phyloP scores from a whole-genome alignment of 345 rosid genomes.

The Melaleuca alternifolia region DNA sequence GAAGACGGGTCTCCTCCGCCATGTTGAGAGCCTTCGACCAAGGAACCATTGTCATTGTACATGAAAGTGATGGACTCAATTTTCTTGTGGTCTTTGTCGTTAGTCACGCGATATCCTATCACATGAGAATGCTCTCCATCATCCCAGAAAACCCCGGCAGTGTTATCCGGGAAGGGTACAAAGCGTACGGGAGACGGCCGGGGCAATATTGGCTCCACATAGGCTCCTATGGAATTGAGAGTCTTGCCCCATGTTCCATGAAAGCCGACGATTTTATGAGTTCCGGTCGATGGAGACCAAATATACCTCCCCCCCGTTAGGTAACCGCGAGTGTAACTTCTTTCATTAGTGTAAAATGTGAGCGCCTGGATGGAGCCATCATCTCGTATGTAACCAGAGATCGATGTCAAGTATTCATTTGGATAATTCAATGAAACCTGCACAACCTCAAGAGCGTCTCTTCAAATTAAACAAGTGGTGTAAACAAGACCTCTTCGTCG shows the following conservation, averaged over 20 bases:
- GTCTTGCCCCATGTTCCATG: not conserved
- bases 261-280: too few species aligned
- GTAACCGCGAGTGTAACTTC: too few species aligned
- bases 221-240: not conserved
- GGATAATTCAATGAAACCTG: not conserved
- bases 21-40: too few species aligned
- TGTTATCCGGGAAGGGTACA: too few species aligned
- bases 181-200: accelerated
- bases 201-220: not conserved
- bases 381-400: not conserved
- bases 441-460: accelerated
- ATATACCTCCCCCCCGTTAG: too few species aligned
- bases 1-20: too few species aligned
- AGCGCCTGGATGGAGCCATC: not conserved
- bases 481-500: too few species aligned
- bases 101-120: accelerated
- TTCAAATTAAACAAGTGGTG: accelerated
- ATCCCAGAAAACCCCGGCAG: not conserved
- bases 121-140: not conserved
- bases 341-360: not conserved
- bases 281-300: not conserved
- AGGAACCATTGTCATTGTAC: too few species aligned
- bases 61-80: not conserved
- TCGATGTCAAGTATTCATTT: not conserved
- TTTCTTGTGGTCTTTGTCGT: accelerated